Conservation (phyloP, 2,329 filamentous ascomycete species). For the Remersonia thermophila region DNA sequence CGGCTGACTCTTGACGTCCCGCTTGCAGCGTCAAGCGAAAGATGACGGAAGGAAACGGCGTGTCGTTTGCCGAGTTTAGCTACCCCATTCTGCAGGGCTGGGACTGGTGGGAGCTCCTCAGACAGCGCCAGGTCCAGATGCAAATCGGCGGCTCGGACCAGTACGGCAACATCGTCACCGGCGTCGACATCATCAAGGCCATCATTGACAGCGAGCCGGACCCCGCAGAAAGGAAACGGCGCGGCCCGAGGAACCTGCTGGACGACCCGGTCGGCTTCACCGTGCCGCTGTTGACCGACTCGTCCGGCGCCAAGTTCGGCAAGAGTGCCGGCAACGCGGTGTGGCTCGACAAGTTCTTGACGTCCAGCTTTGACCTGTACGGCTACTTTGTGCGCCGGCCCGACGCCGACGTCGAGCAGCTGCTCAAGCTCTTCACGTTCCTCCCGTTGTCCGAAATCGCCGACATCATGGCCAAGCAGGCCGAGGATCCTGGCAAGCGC, state of each 20-base stretch:
- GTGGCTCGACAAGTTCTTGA: constrained; percentile 78
- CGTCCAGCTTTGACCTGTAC: constrained; percentile 75
- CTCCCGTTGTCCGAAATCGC: constrained; percentile 59
- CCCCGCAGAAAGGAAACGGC: constrained; percentile 23
- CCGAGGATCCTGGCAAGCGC: constrained; percentile 54
- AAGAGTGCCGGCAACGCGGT: constrained; percentile 90
- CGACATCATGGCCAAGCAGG: constrained; percentile 55
- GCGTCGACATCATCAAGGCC: constrained; percentile 72
- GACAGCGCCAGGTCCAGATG: constrained; percentile 54
- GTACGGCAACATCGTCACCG: constrained; percentile 88
- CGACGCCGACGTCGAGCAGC: constrained; percentile 68
- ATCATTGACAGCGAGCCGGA: constrained; percentile 48
- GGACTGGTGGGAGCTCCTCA: constrained; percentile 89
- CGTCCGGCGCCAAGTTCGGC: constrained; percentile 80
- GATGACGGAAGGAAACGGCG: constrained; percentile 74
- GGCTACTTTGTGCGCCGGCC: constrained; percentile 76
- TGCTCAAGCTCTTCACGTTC: constrained; percentile 87
- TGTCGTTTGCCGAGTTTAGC: constrained; percentile 86
- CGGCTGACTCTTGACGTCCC: constrained; percentile 10
- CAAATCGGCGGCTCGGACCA: constrained; percentile 95
- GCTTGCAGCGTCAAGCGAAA: constrained; percentile 58
- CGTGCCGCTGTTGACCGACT: constrained; percentile 76
- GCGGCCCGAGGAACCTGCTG: constrained; percentile 26
- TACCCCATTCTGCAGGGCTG: constrained; percentile 91
- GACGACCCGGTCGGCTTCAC: constrained; percentile 72